Evolutionary conservation across 441 rosid species (phyloP).

Genomic region (Populus hybrid): DNA sequence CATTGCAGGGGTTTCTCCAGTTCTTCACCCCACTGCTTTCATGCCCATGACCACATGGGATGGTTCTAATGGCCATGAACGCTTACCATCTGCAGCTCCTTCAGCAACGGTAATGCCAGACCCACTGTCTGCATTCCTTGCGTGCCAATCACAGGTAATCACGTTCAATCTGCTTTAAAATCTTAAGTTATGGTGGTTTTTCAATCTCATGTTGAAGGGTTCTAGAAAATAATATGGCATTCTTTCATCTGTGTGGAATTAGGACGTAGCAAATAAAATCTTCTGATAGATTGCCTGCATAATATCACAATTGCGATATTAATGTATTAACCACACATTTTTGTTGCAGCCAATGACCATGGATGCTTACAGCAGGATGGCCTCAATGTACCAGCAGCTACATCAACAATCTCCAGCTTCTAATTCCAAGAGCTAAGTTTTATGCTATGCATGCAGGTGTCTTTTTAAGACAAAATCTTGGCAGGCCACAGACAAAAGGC

Average conservation of each 20-base stretch:
- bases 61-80: slow-evolving; percentile 28
- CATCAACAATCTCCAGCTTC: slow-evolving; percentile 59
- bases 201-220: not conserved
- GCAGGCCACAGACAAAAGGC: not conserved
- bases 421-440: slow-evolving; percentile 42
- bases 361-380: slow-evolving; percentile 77
- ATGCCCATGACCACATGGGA: slow-evolving; percentile 67
- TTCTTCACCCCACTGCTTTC: slow-evolving; percentile 47
- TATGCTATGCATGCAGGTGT: not conserved
- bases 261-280: too few species aligned
- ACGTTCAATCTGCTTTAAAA: too few species aligned
- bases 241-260: not conserved
- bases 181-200: not conserved
- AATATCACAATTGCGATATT: not conserved
- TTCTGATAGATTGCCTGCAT: too few species aligned
- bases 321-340: not conserved
- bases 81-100: slow-evolving; percentile 25
- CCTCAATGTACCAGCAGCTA: slow-evolving; percentile 76
- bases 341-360: slow-evolving; percentile 61
- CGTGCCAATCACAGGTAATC: slow-evolving; percentile 64
- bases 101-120: slow-evolving; percentile 20
- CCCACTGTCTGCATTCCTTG: slow-evolving; percentile 59
- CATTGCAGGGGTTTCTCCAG: slow-evolving; percentile 36
- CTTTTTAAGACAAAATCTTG: not conserved
- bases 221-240: not conserved